phyloP scores from a whole-genome alignment of 768 basidiomycete genomes.

The Kwoniella pini region DNA sequence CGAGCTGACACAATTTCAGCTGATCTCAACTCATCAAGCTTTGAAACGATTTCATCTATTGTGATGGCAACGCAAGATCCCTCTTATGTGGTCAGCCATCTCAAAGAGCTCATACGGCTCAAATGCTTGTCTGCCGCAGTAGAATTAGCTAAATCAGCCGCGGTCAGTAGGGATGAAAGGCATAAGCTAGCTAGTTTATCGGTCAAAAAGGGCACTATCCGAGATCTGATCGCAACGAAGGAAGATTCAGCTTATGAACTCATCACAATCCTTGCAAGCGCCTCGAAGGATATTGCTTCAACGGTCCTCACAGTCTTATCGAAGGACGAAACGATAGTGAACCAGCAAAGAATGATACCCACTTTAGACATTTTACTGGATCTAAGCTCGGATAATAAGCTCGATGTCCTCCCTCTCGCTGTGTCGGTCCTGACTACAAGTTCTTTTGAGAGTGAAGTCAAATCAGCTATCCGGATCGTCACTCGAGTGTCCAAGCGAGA shows the following conservation, averaged over 20 bases:
- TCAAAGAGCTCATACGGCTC: constrained; percentile 18
- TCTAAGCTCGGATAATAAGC: neutral
- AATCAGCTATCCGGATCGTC: constrained; percentile 14
- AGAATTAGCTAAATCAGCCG: neutral
- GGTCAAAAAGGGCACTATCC: constrained; percentile 16
- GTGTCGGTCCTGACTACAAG: neutral
- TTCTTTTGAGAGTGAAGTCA: neutral
- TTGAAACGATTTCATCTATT: constrained; percentile 11
- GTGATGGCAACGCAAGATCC: constrained; percentile 22
- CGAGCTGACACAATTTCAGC: constrained; percentile 6
- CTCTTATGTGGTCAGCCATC: constrained; percentile 23
- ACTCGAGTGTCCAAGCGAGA: neutral
- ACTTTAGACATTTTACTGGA: constrained; percentile 7
- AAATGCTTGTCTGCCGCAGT: neutral
- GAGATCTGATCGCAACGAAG: constrained; percentile 1
- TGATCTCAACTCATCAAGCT: neutral
- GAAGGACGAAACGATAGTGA: neutral
- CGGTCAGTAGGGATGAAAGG: neutral
- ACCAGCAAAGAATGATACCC: constrained; percentile 6
- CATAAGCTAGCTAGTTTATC: neutral
- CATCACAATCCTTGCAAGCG: neutral
- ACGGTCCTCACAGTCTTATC: neutral
- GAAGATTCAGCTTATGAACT: constrained; percentile 9
- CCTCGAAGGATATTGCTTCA: neutral
- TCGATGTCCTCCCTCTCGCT: constrained; percentile 3